Conservation (phyloP, 108 stramenopile species). For the Cyclotella kingstonii region DNA sequence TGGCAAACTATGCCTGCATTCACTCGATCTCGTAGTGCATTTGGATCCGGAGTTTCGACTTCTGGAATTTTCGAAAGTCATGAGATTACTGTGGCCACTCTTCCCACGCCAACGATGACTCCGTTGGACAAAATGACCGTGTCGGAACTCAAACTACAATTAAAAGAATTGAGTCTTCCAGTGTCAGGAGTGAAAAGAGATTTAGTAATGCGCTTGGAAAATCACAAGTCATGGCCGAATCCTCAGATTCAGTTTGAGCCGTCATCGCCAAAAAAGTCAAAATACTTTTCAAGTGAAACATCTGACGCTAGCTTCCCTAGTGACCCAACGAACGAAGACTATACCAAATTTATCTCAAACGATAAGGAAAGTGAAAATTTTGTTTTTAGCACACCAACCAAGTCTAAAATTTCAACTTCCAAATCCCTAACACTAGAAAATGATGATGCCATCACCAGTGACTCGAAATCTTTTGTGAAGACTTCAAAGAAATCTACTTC, state of each 20-base stretch:
- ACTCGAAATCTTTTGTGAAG: conserved; percentile 3
- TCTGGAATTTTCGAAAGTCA: neutral
- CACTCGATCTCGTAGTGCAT: conserved; percentile 15
- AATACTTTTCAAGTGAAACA: conserved; percentile 25
- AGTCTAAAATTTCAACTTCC: conserved; percentile 1
- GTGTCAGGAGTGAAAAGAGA: conserved; percentile 29
- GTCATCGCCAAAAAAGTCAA: conserved; percentile 17
- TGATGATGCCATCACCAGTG: neutral
- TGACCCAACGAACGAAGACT: neutral
- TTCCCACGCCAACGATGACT: neutral
- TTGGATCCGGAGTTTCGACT: conserved; percentile 5
- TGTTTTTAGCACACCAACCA: conserved; percentile 1
- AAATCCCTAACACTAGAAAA: neutral
- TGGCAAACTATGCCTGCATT: conserved; percentile 25
- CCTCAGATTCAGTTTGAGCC: neutral
- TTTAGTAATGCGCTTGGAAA: conserved; percentile 21
- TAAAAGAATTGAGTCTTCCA: conserved; percentile 19
- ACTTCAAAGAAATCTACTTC: conserved; percentile 15
- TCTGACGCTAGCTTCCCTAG: too few species aligned
- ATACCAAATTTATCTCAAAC: neutral
- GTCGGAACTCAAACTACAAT: conserved; percentile 19
- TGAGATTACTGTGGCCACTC: neutral
- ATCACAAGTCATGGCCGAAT: conserved; percentile 6
- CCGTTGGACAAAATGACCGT: conserved; percentile 26
- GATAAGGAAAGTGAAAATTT: neutral